Evolutionary conservation across 1,284 basidiomycete species (phyloP), one percentile per base, ranked within the genome.

Genomic region (Entoloma clypeatum): DNA sequence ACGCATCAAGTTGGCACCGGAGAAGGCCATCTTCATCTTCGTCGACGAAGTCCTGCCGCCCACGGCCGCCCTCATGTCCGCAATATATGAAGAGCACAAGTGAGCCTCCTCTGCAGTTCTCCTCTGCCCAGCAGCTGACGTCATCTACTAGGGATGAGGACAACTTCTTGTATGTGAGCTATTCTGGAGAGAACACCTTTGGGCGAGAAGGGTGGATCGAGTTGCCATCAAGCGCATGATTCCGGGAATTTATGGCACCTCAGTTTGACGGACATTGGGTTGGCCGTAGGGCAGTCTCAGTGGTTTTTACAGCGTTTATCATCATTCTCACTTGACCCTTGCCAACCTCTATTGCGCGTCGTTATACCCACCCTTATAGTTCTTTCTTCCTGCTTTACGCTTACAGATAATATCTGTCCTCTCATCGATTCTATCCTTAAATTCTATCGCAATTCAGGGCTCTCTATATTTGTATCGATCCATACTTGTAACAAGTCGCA

Each of bases 61-160:
- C 34, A 98, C 96, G 2, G 95, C 95, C 14, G 95, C 96, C 5
- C 74, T 98, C 38, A 99, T 99, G 96, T 94, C 91, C 60, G 86
- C 92, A 37, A 98, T 99, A 60, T 99, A 99, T 62, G 96, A 99
- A 68, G 96, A 99, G 69, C 95, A 99, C 79, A 96, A 96, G 92
- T 94, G 51, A 59, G 87, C 75, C n/a, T 8, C 27, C 14, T 22
- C 41, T 22, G 29, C 36, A 11, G 28, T 25, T n/a, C 37, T 21
- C 27, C 17, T 19, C 2, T 21, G 6, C 5, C 14, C 31, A 9
- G 24, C 9, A 44, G 45, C 47, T 63, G 43, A 62, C 47, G 41
- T 40, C 41, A 37, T 48, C 24, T 42, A 25, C 6, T 31, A 94
- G 92, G 77, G 92, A 96, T 56, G 93, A 96, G 62, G 92, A 96